Percentiles rank a stretch among this genome's conserved stretches.
These are phyloP conservation scores for Serendipita indica DNA, from an alignment of 768 basidiomycete genomes.

Conservation along the genomic window DNA sequence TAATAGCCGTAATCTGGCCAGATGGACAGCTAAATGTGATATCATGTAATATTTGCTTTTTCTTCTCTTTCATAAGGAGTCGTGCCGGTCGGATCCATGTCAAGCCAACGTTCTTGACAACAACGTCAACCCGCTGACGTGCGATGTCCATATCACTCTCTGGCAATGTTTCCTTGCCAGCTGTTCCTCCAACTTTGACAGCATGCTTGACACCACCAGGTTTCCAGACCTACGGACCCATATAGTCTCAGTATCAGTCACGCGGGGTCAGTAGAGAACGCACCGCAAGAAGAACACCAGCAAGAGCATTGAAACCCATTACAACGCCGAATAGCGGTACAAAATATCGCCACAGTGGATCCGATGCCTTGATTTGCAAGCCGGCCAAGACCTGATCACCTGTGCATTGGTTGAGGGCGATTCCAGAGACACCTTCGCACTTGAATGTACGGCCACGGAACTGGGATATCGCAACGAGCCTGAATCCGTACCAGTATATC, in stretches of 20 bases:
- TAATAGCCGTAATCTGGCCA: conserved; percentile 25
- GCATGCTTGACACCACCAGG: conserved; percentile 26
- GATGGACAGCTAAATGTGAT: conserved; percentile 23
- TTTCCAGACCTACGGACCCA: conserved; percentile 11
- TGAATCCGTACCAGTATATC: conserved; percentile 28
- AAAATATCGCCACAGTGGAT: conserved; percentile 16
- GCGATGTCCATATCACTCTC: conserved; percentile 20
- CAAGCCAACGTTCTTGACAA: conserved; percentile 16
- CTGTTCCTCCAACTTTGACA: conserved; percentile 17
- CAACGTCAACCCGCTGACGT: conserved; percentile 22
- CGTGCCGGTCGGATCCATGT: conserved; percentile 8
- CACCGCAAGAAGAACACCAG: conserved; percentile 22
- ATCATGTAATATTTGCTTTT: conserved; percentile 23
- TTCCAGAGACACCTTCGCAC: conserved; percentile 21
- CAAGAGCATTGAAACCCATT: conserved; percentile 21
- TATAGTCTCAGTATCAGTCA: not conserved
- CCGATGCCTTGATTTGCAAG: conserved; percentile 20
- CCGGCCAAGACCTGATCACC: conserved; percentile 28
- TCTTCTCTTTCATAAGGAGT: conserved; percentile 12
- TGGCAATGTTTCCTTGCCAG: conserved; percentile 14
- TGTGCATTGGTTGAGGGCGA: conserved; percentile 18
- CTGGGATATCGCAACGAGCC: conserved; percentile 25
- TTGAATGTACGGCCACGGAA: conserved; percentile 25
- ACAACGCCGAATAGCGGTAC: conserved; percentile 17
- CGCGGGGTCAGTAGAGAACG: conserved; percentile 12